Evolutionary conservation across 306 rosid species (phyloP).

Genomic region (Quercus cerris): DNA sequence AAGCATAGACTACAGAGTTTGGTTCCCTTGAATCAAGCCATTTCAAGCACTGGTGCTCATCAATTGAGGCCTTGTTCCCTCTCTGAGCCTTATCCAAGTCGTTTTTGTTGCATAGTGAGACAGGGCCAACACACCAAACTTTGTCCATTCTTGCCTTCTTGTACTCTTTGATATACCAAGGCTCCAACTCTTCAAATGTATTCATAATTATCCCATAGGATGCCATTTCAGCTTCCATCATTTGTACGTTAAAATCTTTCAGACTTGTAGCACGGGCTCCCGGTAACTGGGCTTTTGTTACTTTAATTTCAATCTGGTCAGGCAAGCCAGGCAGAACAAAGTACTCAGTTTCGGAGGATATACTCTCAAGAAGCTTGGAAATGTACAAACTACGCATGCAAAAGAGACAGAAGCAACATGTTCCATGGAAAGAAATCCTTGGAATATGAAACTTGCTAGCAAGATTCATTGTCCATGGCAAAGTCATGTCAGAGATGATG

Average conservation of each 20-base stretch:
- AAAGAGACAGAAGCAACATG: constrained; percentile 29
- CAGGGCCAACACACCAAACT: constrained; percentile 55
- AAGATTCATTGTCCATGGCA: constrained; percentile 27
- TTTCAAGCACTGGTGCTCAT: constrained; percentile 17
- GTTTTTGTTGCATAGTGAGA: constrained; percentile 32
- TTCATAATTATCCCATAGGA: constrained; percentile 31
- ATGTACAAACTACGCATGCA: constrained; percentile 6
- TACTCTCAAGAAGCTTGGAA: background rate
- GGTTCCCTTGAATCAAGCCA: constrained; percentile 50
- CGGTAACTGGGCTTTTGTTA: constrained; percentile 25
- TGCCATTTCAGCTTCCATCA: background rate
- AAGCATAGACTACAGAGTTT: constrained; percentile 45
- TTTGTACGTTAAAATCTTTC: background rate
- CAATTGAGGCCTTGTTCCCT: constrained; percentile 39
- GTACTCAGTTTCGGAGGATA: constrained; percentile 15
- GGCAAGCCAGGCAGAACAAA: constrained; percentile 38
- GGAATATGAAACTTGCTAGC: constrained; percentile 36
- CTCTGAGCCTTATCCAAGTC: constrained; percentile 47
- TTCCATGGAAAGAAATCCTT: constrained; percentile 39
- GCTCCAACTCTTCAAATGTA: constrained; percentile 44
- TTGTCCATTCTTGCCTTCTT: constrained; percentile 31
- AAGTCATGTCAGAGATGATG: constrained; percentile 54
- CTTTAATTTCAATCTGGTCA: constrained; percentile 32
- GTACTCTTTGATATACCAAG: constrained; percentile 32
- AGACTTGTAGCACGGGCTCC: background rate